Base-by-base conservation (phyloP, 2,329 filamentous ascomycete species). In the Coniochaeta prunicola region DNA sequence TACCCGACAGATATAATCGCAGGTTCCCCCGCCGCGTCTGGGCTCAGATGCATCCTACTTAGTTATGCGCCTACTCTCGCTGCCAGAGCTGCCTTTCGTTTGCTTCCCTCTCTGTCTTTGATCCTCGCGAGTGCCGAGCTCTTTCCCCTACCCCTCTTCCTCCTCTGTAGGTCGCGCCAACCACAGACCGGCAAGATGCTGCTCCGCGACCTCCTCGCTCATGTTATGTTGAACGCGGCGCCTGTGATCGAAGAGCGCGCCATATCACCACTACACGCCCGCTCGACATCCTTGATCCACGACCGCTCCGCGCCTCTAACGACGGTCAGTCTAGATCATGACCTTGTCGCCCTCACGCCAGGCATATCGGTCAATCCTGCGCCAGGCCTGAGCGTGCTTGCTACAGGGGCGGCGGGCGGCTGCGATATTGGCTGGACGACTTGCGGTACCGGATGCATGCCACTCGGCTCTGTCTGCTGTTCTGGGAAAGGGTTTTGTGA, bases 381-480 rank as follows among this genome's bases (percentile, higher is more conserved):
- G 13, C 45, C 45, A 15, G 45, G 45, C 2, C 26, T 50, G n/a
- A 50, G 45, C 45, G 24, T 50, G 2, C 45, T 50, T 10, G 45
- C 45, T 12, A 50, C 45, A 4, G 45, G 45, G 4, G 45, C 45
- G 12, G 45, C 45, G 4, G 45, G 45, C 12, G 45, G 24, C 21
- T 73, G 71, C 53, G 59, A 59, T 12, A 6, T 60, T 9, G 60
- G 63, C 42, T 57, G 67, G 57, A 63, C 61, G 5, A 21, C 56
- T 7, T 74, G 73, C 57, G 58, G 42, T 15, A 58, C 26, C 54
- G 57, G 63, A 24, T 75, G 73, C 58, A 71, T 74, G 59, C 65
- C 68, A 17, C n/a, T 61, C 9, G 58, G 57, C 9, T 66, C 62
- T 13, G 24, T 53, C n/a, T 75, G 73, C 64, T 74, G 72, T 59